Conservation (phyloP, 495 filamentous ascomycete species). For the Physcia stellaris region DNA sequence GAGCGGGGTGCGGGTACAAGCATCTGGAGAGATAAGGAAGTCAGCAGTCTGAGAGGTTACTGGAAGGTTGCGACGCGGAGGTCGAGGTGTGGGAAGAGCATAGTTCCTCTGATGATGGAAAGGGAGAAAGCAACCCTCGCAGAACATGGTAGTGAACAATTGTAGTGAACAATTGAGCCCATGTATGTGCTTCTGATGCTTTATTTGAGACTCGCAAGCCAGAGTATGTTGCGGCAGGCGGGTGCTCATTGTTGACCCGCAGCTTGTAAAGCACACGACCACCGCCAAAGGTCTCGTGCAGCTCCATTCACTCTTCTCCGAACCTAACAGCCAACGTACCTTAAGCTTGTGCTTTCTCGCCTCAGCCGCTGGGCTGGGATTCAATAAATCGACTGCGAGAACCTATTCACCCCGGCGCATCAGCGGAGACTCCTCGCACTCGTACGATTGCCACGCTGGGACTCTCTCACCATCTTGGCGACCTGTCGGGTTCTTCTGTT, state of each 20-base stretch:
- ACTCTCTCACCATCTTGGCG: too few relatives aligned
- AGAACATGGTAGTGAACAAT: too few relatives aligned
- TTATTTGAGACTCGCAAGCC: neutral
- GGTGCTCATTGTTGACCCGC: too few relatives aligned
- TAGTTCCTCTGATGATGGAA: neutral
- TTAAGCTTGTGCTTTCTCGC: slow-evolving; percentile 99
- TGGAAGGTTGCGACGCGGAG: neutral
- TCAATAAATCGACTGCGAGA: slow-evolving; percentile 99
- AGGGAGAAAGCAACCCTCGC: neutral
- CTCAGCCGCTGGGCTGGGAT: slow-evolving; percentile 90
- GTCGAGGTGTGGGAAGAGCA: neutral
- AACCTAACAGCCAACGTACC: slow-evolving; percentile 46
- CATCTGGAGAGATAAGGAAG: slow-evolving; percentile 37
- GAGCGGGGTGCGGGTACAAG: slow-evolving; percentile 91
- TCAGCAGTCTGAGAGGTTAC: neutral
- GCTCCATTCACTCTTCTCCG: too few relatives aligned
- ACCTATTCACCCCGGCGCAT: too few relatives aligned
- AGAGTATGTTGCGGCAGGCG: too few relatives aligned
- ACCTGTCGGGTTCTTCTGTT: too few relatives aligned
- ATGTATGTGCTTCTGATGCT: neutral
- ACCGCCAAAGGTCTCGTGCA: too few relatives aligned
- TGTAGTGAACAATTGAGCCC: neutral
- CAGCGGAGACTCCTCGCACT: too few relatives aligned
- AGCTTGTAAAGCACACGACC: too few relatives aligned
- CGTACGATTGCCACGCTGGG: too few relatives aligned